A percentile compares a stretch with the other conserved stretches of the same genome.
Conservation (phyloP, 352 stramenopile genomes). For the Phytophthora meadii region DNA sequence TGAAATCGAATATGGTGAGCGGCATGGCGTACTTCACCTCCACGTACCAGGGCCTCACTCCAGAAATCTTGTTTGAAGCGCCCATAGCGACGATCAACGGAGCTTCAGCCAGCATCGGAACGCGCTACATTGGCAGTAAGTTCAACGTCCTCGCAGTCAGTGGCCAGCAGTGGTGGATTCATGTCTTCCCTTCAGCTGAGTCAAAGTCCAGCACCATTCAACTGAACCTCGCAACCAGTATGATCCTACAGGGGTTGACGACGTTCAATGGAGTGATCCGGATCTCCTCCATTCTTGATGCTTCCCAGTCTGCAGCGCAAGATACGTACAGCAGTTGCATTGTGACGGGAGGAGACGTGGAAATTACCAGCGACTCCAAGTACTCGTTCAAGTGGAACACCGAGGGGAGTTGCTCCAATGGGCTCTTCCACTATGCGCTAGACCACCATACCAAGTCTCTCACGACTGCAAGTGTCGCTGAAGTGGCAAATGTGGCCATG, state of each 20-base stretch:
- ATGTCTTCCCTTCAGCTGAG: conserved; percentile 36
- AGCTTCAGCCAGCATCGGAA: conserved; percentile 28
- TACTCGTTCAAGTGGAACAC: conserved; percentile 76
- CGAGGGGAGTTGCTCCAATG: conserved; percentile 53
- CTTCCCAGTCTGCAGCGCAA: conserved; percentile 55
- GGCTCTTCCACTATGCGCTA: conserved; percentile 69
- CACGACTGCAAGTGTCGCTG: conserved; percentile 43
- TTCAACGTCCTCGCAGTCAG: conserved; percentile 65
- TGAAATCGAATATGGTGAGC: conserved; percentile 64
- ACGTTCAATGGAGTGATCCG: conserved; percentile 58
- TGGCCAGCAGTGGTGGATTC: conserved; percentile 66
- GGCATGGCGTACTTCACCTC: conserved; percentile 80
- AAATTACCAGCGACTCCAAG: conserved; percentile 48
- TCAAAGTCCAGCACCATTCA: conserved; percentile 32
- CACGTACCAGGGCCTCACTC: conserved; percentile 62
- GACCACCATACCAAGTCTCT: conserved; percentile 68
- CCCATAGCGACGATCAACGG: conserved; percentile 67
- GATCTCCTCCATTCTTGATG: conserved; percentile 46
- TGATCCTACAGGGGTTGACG: conserved; percentile 40
- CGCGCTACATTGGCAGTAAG: conserved; percentile 41
- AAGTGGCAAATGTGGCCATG: conserved; percentile 46
- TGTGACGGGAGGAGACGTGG: conserved; percentile 53
- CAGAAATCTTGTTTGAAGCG: conserved; percentile 56
- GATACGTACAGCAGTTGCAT: conserved; percentile 74
- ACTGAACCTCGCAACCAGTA: conserved; percentile 52